Base-by-base conservation (phyloP, 2,329 filamentous ascomycete genomes). In the Colletotrichum sp. region DNA sequence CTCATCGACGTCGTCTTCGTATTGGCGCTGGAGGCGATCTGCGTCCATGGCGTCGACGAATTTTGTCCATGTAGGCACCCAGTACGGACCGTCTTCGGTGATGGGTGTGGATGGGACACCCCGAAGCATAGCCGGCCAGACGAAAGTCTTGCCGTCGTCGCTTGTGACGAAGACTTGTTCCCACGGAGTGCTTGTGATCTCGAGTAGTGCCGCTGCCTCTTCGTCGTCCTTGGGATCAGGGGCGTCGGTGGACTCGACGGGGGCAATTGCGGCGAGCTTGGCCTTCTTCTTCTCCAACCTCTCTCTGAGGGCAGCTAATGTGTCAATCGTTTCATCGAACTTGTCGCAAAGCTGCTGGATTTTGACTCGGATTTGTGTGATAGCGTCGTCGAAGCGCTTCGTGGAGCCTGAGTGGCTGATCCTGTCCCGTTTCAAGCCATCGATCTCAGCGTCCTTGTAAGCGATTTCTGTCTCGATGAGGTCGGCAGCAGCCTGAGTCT, bases 31-130 rank as follows among this genome's bases (percentile, higher is more conserved):
- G 9, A 74, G 27, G 9, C 28, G 30, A 6, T 85, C 80, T 5
- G 77, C 73, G 2, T 76, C 79, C 2, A 86, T 73, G 16, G 81
- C 83, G 1, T 63, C 63, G 0, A 83, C 78, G 1, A 86, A 71
- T 0, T 83, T 84, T 1, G 34, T 19, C 84, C 84, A 86, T 0
- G 75, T 60, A 1, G 34, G 7, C 13, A 83, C 72, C 84, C 82
- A 85, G 67, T 86, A 83, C 0, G 78, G 68, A 2, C 74, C 79
- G 3, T 63, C 44, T 61, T 86, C 84, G 1, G 61, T 75, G 25
- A 85, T 80, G 16, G 79, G 82, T 5, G 65, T 32, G 0, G 84
- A 77, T 0, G 84, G 83, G 12, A 76, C 74, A 9, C 82, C 80
- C 3, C 76, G 72, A 1, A 86, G 76, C 12, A 78, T 74, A 0